Conservation (phyloP, 2,329 filamentous ascomycete species). For the Coniochaeta sp. region DNA sequence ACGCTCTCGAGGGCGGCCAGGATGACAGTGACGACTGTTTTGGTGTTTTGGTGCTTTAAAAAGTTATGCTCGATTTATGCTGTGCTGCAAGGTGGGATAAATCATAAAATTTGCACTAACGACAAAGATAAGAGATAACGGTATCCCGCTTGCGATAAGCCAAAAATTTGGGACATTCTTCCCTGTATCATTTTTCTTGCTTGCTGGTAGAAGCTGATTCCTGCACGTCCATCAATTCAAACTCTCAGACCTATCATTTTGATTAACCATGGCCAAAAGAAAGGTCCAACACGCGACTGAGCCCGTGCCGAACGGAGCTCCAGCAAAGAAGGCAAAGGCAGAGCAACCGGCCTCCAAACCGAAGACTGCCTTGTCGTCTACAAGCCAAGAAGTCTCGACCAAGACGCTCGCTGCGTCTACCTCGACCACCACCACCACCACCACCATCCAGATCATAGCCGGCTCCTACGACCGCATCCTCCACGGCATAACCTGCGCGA, state of each 20-base stretch:
- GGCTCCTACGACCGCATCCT: constrained; percentile 92
- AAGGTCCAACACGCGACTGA: background rate
- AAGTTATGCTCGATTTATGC: background rate
- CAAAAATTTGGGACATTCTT: constrained; percentile 3
- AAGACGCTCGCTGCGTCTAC: background rate
- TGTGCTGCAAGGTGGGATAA: background rate
- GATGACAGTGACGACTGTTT: no score
- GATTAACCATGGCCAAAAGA: background rate
- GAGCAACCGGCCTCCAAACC: background rate
- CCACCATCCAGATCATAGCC: constrained; percentile 80
- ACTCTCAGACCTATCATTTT: background rate
- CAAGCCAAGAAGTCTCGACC: background rate
- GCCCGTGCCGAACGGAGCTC: background rate
- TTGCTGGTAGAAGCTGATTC: background rate
- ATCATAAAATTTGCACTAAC: background rate
- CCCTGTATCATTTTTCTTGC: constrained; percentile 8
- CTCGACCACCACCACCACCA: background rate
- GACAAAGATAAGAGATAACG: constrained; percentile 9
- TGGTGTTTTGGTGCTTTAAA: background rate
- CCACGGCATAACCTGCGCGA: constrained; percentile 78
- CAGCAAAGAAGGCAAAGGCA: background rate
- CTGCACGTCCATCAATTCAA: constrained; percentile 7
- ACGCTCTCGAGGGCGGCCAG: no score
- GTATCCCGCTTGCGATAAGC: constrained; percentile 8
- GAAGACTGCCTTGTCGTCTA: background rate